A percentile compares a stretch with the other conserved stretches of the same genome.
Evolutionary conservation across 495 filamentous ascomycete species (phyloP).

Genomic region (Xylaria sp.): DNA sequence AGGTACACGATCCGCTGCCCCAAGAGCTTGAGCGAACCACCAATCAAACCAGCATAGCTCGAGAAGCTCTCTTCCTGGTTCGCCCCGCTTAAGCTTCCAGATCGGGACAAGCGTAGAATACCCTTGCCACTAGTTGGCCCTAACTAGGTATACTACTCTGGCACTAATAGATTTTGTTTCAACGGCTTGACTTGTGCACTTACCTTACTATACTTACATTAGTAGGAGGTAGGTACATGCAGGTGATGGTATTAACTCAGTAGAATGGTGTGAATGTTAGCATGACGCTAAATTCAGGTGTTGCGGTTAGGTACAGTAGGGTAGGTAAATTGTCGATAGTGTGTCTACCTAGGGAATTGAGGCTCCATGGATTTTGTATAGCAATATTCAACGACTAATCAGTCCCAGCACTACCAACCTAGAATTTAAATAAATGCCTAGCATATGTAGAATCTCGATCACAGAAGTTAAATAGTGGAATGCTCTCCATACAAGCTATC

Average conservation of each 20-base stretch:
- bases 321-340: no score
- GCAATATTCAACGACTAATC: neutral
- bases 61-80: neutral
- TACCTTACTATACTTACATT: no score
- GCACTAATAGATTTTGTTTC: neutral
- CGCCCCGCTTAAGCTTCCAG: neutral
- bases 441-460: neutral
- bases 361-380: neutral
- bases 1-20: neutral
- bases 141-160: no score
- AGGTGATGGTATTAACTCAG: no score
- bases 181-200: no score
- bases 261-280: no score
- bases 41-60: slow-evolving; percentile 19
- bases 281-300: no score
- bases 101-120: neutral
- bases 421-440: neutral
- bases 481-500: neutral
- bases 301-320: no score
- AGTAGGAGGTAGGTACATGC: neutral
- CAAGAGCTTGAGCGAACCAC: slow-evolving; percentile 15
- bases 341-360: neutral
- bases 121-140: slow-evolving; percentile 7
- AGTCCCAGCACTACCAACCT: neutral
- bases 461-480: neutral